Evolutionary conservation across 352 stramenopile species (phyloP).

Genomic region (Halophytophthora polymorphica): DNA sequence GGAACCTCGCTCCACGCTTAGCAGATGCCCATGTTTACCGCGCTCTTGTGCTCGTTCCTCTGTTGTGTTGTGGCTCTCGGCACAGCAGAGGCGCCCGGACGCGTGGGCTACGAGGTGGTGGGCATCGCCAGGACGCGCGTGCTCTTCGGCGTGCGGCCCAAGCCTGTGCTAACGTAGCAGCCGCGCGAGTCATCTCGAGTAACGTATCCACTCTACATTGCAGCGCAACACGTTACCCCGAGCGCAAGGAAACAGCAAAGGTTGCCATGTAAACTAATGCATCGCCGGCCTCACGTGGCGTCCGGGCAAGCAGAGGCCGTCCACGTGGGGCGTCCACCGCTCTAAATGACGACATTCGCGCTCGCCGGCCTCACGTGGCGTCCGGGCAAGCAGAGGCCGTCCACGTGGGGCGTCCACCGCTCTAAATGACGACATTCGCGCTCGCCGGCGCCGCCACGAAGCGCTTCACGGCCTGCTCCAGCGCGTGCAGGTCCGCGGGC

Average conservation of each 20-base stretch:
- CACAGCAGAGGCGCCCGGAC: not conserved
- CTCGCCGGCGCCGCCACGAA: slow-evolving; percentile 11
- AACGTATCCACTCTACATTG: no score
- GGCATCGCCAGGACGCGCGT: slow-evolving; percentile 76
- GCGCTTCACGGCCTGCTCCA: slow-evolving; percentile 20
- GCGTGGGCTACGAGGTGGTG: slow-evolving; percentile 70
- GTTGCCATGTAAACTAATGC: no score
- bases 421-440: slow-evolving; percentile 1
- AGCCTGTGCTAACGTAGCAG: slow-evolving; percentile 58
- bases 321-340: no score
- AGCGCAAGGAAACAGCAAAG: no score
- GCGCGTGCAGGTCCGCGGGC: slow-evolving; percentile 12
- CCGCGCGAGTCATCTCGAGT: not conserved
- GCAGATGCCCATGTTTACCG: not conserved
- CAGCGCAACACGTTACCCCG: no score
- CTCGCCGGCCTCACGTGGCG: not conserved
- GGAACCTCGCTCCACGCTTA: not conserved
- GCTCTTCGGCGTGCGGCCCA: slow-evolving; percentile 71
- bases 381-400: no score
- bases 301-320: no score
- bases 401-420: no score
- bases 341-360: slow-evolving; percentile 1
- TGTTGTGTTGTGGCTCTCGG: not conserved
- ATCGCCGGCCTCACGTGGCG: no score
- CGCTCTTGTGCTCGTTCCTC: not conserved